phyloP scores from a whole-genome alignment of 1,284 basidiomycete genomes.

The Phenoliferia sp. region DNA sequence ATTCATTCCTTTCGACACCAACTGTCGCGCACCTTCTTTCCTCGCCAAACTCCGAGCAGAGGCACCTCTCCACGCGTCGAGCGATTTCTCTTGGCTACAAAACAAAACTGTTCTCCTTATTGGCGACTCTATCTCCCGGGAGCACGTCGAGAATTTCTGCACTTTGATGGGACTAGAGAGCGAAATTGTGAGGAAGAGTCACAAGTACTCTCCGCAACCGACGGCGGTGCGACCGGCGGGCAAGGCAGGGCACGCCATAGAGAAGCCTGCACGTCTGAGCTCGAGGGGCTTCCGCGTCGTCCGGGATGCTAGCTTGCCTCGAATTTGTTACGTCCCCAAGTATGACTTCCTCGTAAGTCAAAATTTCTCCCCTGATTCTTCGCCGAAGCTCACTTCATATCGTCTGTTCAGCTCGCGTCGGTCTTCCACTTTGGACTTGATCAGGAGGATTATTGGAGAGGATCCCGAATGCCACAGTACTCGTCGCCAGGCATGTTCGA shows the following conservation, averaged over 20 bases:
- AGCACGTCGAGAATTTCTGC: constrained; percentile 44
- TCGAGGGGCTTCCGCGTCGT: constrained; percentile 20
- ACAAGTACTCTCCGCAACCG: constrained; percentile 28
- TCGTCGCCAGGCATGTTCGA: constrained; percentile 42
- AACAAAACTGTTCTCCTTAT: constrained; percentile 45
- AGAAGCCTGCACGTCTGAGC: constrained; percentile 18
- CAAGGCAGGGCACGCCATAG: constrained; percentile 20
- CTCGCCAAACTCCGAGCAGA: constrained; percentile 14
- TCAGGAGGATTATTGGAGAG: constrained; percentile 40
- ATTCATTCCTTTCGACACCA: constrained; percentile 32
- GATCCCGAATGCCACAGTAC: constrained; percentile 37
- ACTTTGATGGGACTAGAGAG: constrained; percentile 39
- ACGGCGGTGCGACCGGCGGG: constrained; percentile 16
- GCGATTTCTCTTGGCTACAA: constrained; percentile 35
- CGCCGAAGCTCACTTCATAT: neutral
- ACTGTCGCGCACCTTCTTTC: constrained; percentile 21
- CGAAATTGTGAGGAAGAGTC: constrained; percentile 39
- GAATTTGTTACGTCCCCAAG: constrained; percentile 44
- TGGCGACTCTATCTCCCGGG: constrained; percentile 43
- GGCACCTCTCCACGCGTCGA: constrained; percentile 6
- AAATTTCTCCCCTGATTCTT: no score
- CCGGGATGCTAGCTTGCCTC: constrained; percentile 40
- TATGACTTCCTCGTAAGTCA: constrained; percentile 40
- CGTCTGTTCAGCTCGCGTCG: constrained; percentile 36
- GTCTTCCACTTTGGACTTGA: constrained; percentile 44